These are phyloP conservation scores for Phytophthora crassamura DNA, from an alignment of 352 stramenopile species.

Conservation along the genomic window DNA sequence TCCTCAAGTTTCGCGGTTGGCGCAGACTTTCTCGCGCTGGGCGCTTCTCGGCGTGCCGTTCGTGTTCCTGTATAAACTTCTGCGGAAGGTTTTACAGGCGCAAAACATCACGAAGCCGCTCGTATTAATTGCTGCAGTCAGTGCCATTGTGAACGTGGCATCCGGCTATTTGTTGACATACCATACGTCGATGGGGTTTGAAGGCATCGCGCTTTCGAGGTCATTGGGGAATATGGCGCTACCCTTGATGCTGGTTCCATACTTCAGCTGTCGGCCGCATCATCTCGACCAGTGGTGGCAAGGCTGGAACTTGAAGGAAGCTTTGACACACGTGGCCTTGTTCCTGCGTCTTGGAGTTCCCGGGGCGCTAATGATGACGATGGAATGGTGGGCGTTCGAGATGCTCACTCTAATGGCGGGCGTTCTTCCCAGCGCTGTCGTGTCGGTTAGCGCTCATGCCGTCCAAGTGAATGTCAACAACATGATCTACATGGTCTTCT, in stretches of 20 bases:
- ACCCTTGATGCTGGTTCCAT: constrained; percentile 55
- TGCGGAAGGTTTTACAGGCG: constrained; percentile 79
- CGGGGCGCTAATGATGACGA: constrained; percentile 64
- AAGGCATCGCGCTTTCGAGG: constrained; percentile 71
- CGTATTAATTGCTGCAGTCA: constrained; percentile 57
- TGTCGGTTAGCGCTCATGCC: constrained; percentile 72
- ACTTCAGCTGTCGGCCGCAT: constrained; percentile 48
- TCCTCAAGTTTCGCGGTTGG: constrained; percentile 51
- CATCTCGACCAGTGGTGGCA: constrained; percentile 54
- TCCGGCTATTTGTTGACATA: constrained; percentile 76
- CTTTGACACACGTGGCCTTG: constrained; percentile 48
- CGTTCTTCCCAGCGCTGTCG: constrained; percentile 60
- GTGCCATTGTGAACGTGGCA: constrained; percentile 68
- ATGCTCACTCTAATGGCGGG: constrained; percentile 75
- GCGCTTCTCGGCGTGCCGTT: constrained; percentile 66
- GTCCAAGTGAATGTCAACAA: constrained; percentile 77
- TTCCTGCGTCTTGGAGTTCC: constrained; percentile 75
- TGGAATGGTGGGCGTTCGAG: constrained; percentile 86
- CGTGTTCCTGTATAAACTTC: constrained; percentile 78
- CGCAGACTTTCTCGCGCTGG: constrained; percentile 67
- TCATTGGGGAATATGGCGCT: constrained; percentile 62
- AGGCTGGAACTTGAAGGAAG: constrained; percentile 67
- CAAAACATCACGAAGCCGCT: constrained; percentile 78
- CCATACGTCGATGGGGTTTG: constrained; percentile 73
- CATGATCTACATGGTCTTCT: constrained; percentile 80